Conservation (phyloP, 2,329 filamentous ascomycete genomes). For the Phaeosphaeria sp. region DNA sequence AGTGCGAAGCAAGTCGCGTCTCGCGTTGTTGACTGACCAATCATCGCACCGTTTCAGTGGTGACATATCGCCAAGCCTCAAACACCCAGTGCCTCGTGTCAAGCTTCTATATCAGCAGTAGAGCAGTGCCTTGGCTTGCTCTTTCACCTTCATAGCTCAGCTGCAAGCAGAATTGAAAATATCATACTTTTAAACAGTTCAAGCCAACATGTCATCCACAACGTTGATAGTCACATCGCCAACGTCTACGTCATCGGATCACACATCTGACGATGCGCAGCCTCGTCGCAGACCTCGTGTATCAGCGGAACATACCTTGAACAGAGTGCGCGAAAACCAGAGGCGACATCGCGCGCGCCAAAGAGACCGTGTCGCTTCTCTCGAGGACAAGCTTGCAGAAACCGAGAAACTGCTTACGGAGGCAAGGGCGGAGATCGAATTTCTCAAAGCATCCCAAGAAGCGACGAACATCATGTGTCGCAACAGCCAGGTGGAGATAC, state of each 20-base stretch:
- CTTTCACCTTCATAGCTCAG: neutral
- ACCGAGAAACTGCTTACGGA: slow-evolving; percentile 33
- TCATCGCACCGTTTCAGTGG: slow-evolving; percentile 47
- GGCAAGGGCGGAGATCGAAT: slow-evolving; percentile 34
- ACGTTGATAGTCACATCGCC: slow-evolving; percentile 10
- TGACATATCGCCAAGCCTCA: slow-evolving; percentile 30
- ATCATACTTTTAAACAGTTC: neutral
- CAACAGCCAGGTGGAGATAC: slow-evolving; percentile 1
- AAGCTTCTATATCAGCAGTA: slow-evolving; percentile 1
- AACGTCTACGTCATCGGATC: slow-evolving; percentile 15
- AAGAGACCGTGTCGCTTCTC: slow-evolving; percentile 48
- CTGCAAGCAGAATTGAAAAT: neutral
- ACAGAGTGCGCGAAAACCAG: slow-evolving; percentile 60
- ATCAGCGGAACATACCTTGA: slow-evolving; percentile 45
- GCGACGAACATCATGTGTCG: slow-evolving; percentile 11
- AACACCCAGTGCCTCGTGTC: slow-evolving; percentile 20
- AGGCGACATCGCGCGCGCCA: slow-evolving; percentile 57
- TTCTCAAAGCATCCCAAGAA: slow-evolving; percentile 27
- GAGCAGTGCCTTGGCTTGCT: neutral
- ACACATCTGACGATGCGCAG: slow-evolving; percentile 13
- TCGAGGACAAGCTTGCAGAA: slow-evolving; percentile 46
- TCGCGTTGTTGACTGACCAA: slow-evolving; percentile 17
- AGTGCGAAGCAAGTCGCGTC: neutral
- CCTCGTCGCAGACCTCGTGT: slow-evolving; percentile 28
- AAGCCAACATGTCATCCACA: slow-evolving; percentile 7